These are phyloP conservation scores for Amanita phalloides DNA, from an alignment of 768 basidiomycete genomes.

Conservation along the genomic window DNA sequence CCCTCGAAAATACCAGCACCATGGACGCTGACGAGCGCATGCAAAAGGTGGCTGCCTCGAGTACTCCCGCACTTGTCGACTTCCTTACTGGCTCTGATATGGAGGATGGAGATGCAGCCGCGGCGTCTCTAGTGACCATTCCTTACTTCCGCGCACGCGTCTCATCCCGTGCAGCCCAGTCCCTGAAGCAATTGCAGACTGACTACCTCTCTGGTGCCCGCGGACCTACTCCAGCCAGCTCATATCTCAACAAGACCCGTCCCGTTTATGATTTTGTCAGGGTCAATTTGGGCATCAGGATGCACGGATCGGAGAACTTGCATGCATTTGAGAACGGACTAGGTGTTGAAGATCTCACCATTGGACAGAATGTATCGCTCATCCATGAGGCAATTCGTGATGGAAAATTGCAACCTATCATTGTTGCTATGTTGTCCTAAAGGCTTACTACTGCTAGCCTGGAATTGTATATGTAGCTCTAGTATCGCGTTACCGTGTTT, in stretches of 20 bases:
- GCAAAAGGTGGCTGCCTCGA: slow-evolving; percentile 56
- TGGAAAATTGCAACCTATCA: slow-evolving; percentile 35
- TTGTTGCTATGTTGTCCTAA: slow-evolving; percentile 29
- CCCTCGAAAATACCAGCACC: slow-evolving; percentile 55
- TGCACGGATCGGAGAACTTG: slow-evolving; percentile 74
- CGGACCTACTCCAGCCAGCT: slow-evolving; percentile 58
- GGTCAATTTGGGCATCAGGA: slow-evolving; percentile 57
- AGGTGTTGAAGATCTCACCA: slow-evolving; percentile 53
- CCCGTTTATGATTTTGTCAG: slow-evolving; percentile 74
- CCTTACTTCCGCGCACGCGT: slow-evolving; percentile 45
- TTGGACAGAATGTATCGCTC: slow-evolving; percentile 60
- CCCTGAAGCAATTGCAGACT: slow-evolving; percentile 38
- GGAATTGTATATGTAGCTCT: background rate
- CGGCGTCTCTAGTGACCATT: slow-evolving; percentile 25
- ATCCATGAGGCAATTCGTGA: slow-evolving; percentile 67
- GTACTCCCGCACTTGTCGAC: slow-evolving; percentile 54
- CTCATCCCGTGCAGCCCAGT: slow-evolving; percentile 31
- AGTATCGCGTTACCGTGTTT: background rate
- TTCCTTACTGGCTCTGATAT: slow-evolving; percentile 33
- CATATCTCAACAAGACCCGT: slow-evolving; percentile 55
- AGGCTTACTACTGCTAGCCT: background rate
- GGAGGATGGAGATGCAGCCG: slow-evolving; percentile 18
- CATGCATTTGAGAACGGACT: slow-evolving; percentile 49
- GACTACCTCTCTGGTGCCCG: slow-evolving; percentile 49
- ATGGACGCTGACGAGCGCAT: slow-evolving; percentile 68